Evolutionary conservation across 2,329 filamentous ascomycete genomes (phyloP), one percentile per base, ranked within the genome.

Genomic region (Pyrenophora tritici-repentis): DNA sequence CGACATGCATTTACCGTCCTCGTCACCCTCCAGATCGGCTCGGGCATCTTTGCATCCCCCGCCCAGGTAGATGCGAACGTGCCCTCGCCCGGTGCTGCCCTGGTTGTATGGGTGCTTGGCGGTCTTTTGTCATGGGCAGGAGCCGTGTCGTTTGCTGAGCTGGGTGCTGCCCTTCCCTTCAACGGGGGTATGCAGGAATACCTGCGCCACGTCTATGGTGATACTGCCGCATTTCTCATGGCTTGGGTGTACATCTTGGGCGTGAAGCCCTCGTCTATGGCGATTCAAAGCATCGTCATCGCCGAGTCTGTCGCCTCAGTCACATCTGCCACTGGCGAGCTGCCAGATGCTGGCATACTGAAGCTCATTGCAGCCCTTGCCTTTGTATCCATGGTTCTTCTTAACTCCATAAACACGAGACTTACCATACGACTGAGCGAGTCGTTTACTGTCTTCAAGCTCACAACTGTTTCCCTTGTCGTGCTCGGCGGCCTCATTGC

Each of bases 171-270:
- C 3, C 83, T 87, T 31, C 83, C 83, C 0, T 81, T 84, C 14
- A 84, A 87, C 76, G 82, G 84, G 4, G 85, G 85, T 13, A 80
- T 86, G 39, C 84, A 87, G 61, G 83, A 83, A 12, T 87, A 85
- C 58, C 76, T 87, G 6, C 77, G 79, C 58, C 79, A 84, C 65
- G 81, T 86, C 29, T 87, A 80, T 54, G 84, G 84, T 24, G 83
- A 86, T 42, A 71, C 82, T 2, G 79, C 80, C 41, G 84, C 83
- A n/a, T 87, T 86, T 59, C 67, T 86, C 4, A 83, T 83, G 5
- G 83, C 83, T 0, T 87, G 84, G 84, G 83, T 84, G 0, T 87
- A 84, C 81, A 80, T 87, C 46, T 78, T 86, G 5, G 83, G 81
- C 16, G 80, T 86, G 18, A 87, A 86, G 79, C 85, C 85, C 0